Conservation (phyloP, 805 yeast genomes). For the Saturnispora kantuleensis region DNA sequence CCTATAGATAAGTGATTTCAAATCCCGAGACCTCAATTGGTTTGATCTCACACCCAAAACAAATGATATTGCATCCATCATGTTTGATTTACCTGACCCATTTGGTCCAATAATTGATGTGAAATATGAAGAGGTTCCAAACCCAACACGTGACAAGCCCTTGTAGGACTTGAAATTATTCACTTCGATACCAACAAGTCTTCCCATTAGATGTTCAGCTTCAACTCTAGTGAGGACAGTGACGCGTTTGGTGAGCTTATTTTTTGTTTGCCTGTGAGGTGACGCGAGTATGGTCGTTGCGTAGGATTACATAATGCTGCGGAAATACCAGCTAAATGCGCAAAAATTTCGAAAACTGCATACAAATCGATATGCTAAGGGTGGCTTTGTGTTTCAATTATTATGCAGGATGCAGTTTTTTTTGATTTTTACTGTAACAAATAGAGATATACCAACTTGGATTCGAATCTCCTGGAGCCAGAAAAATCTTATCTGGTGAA, state of each 20-base stretch:
- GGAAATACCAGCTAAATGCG: no score
- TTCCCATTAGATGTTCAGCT: slow-evolving; percentile 48
- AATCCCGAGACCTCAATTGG: slow-evolving; percentile 63
- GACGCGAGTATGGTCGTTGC: no score
- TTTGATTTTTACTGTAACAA: no score
- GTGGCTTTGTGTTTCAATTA: no score
- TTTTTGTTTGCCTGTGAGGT: no score
- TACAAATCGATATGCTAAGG: no score
- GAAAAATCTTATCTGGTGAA: no score
- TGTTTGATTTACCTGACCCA: slow-evolving; percentile 97
- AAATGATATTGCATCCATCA: slow-evolving; percentile 89
- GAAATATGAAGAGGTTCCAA: slow-evolving; percentile 65
- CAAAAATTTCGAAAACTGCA: no score
- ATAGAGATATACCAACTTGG: no score
- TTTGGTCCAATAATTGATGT: slow-evolving; percentile 96
- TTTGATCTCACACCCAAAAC: slow-evolving; percentile 76
- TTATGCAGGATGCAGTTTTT: no score
- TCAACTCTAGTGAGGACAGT: neutral
- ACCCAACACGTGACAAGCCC: slow-evolving; percentile 67
- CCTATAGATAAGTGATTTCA: slow-evolving; percentile 74
- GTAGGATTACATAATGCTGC: no score
- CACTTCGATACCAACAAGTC: slow-evolving; percentile 67
- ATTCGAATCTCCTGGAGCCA: no score
- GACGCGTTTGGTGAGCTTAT: neutral
- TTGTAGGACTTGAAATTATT: slow-evolving; percentile 86